Percentiles rank a stretch among this genome's conserved stretches.
Conservation (phyloP, 2,329 filamentous ascomycete genomes). For the Pseudopyricularia javanii region DNA sequence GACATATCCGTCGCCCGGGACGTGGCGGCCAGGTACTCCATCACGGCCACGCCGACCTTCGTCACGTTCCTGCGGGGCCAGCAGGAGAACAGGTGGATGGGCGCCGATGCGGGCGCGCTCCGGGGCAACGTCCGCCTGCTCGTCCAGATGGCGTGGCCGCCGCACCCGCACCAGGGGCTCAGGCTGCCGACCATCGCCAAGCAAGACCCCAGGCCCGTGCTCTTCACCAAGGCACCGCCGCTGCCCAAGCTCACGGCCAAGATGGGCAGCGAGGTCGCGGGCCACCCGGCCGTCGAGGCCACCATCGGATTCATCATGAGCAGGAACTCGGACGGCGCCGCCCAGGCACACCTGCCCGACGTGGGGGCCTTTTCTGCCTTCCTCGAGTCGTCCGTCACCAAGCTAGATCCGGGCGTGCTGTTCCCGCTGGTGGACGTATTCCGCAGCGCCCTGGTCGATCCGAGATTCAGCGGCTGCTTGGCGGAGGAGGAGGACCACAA, state of each 20-base stretch:
- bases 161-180: slow-evolving; percentile 64
- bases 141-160: slow-evolving; percentile 60
- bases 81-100: slow-evolving; percentile 69
- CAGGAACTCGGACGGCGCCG: slow-evolving; percentile 42
- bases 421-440: slow-evolving; percentile 84
- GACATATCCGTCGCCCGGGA: slow-evolving; percentile 59
- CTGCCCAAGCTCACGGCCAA: slow-evolving; percentile 72
- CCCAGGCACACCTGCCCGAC: slow-evolving; percentile 59
- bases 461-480: slow-evolving; percentile 69
- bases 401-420: slow-evolving; percentile 49
- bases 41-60: slow-evolving; percentile 78
- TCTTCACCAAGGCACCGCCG: slow-evolving; percentile 69
- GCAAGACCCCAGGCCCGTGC: slow-evolving; percentile 50
- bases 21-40: slow-evolving; percentile 50
- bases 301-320: slow-evolving; percentile 61
- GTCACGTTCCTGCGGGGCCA: slow-evolving; percentile 69
- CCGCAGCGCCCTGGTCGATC: slow-evolving; percentile 63
- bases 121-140: slow-evolving; percentile 62
- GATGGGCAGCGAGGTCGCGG: slow-evolving; percentile 42
- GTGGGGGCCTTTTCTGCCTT: slow-evolving; percentile 52
- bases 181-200: slow-evolving; percentile 58
- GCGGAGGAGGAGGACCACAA: slow-evolving; percentile 59
- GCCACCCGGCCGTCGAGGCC: slow-evolving; percentile 47
- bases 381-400: slow-evolving; percentile 39
- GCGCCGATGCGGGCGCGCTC: slow-evolving; percentile 57